Percentiles rank a stretch among this genome's conserved stretches.
These are phyloP conservation scores for Colletotrichum liaoningense DNA, from an alignment of 2,329 filamentous ascomycete species.

Conservation along the genomic window DNA sequence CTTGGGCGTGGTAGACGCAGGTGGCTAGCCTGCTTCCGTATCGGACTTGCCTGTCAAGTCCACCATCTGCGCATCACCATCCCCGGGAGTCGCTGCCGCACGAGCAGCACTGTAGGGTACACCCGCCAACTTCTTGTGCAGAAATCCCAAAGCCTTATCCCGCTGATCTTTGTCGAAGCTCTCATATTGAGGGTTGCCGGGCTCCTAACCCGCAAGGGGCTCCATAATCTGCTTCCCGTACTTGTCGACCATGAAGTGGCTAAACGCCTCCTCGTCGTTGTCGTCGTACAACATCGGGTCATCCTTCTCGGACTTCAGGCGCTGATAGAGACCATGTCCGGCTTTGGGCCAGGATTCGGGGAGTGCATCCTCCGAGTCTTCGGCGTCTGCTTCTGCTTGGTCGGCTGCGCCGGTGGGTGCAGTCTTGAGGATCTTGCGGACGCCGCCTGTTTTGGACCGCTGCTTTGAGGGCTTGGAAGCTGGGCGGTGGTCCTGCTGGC, in stretches of 20 bases:
- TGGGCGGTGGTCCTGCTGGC: neutral
- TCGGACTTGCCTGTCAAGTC: neutral
- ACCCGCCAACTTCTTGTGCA: neutral
- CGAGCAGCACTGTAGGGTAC: neutral
- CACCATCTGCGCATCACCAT: neutral
- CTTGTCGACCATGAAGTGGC: slow-evolving; percentile 54
- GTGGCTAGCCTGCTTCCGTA: neutral
- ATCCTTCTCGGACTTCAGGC: slow-evolving; percentile 50
- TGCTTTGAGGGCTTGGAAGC: slow-evolving; percentile 38
- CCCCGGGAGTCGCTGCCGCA: neutral
- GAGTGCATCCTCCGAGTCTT: slow-evolving; percentile 46
- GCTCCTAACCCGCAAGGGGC: slow-evolving; percentile 36
- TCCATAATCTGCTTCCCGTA: slow-evolving; percentile 50
- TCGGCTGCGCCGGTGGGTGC: slow-evolving; percentile 34
- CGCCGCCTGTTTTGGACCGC: slow-evolving; percentile 45
- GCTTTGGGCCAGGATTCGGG: slow-evolving; percentile 54
- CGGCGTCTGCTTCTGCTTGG: slow-evolving; percentile 41
- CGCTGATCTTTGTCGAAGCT: neutral
- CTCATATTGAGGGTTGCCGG: neutral
- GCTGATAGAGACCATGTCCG: slow-evolving; percentile 53
- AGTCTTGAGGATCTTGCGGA: slow-evolving; percentile 47
- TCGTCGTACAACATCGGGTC: slow-evolving; percentile 52
- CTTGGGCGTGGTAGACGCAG: neutral
- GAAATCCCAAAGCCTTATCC: neutral
- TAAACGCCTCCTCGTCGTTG: slow-evolving; percentile 56